phyloP scores from a whole-genome alignment of 306 rosid species.

The Vigna reflexopilosa region DNA sequence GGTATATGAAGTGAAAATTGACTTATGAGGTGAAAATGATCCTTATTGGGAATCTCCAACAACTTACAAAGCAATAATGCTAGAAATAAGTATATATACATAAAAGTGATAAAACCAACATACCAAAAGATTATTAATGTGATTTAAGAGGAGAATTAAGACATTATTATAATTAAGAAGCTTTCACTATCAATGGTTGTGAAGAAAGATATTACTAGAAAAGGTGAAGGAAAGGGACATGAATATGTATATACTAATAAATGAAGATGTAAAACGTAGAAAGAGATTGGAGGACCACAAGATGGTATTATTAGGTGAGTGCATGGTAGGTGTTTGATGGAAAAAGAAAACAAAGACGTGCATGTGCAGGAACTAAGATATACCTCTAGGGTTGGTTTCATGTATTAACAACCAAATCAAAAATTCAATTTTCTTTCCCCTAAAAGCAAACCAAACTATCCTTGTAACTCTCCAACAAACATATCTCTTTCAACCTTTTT shows the following conservation, averaged over 20 bases:
- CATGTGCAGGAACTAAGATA: slow-evolving; percentile 13
- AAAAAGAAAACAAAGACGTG: slow-evolving; percentile 28
- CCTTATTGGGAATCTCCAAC: too few relatives aligned
- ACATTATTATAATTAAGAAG: not conserved
- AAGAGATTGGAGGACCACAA: slow-evolving; percentile 31
- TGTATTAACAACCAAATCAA: not conserved
- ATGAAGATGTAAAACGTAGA: slow-evolving; percentile 1
- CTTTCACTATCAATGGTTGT: not conserved
- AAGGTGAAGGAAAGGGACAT: not conserved
- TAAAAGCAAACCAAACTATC: slow-evolving; percentile 14
- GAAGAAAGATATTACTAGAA: not conserved
- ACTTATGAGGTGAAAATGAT: too few relatives aligned
- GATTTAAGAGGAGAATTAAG: not conserved
- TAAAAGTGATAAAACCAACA: not conserved
- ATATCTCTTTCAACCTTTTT: not conserved
- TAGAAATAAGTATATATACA: not conserved
- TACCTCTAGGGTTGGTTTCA: slow-evolving; percentile 27
- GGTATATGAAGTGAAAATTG: too few relatives aligned
- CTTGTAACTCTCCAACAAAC: not conserved
- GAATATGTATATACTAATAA: not conserved
- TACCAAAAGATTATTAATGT: not conserved
- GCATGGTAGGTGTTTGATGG: not conserved
- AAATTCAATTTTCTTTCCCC: not conserved
- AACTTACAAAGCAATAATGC: not conserved
- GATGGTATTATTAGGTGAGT: not conserved